phyloP scores from a whole-genome alignment of 1,284 basidiomycete species.

The Sanghuangporus weigelae region DNA sequence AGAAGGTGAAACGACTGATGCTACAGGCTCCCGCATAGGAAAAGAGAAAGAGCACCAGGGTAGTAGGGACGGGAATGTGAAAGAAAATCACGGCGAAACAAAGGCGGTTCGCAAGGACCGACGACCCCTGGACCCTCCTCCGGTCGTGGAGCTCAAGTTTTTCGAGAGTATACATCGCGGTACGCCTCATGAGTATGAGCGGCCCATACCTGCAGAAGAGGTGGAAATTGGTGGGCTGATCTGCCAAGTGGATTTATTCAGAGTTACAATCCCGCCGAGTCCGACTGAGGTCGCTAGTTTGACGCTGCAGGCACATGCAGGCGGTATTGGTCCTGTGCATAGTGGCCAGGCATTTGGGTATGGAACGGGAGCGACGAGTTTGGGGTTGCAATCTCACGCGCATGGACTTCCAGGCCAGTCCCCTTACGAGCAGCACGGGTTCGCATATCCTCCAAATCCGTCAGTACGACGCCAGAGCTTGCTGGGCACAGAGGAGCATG shows the following conservation, averaged over 20 bases:
- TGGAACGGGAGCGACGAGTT: background rate
- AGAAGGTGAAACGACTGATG: background rate
- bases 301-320: background rate
- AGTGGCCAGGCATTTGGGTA: background rate
- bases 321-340: background rate
- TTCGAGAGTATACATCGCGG: conserved; percentile 40
- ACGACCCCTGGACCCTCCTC: conserved; percentile 58
- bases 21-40: background rate
- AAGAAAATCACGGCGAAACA: background rate
- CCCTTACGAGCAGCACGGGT: background rate
- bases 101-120: conserved; percentile 34
- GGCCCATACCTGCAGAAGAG: conserved; percentile 43
- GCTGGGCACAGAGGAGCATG: background rate
- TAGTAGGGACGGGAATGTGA: background rate
- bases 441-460: background rate
- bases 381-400: background rate
- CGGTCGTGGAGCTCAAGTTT: conserved; percentile 50
- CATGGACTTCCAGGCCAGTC: background rate
- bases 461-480: background rate
- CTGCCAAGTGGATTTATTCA: conserved; percentile 26
- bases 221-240: conserved; percentile 26
- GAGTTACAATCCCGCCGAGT: conserved; percentile 17
- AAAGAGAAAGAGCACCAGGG: background rate
- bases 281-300: conserved; percentile 8
- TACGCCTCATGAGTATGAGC: conserved; percentile 35